A percentile compares a stretch with the other conserved stretches of the same genome.
phyloP scores from a whole-genome alignment of 2,329 filamentous ascomycete genomes.

The Penicillium sp. region DNA sequence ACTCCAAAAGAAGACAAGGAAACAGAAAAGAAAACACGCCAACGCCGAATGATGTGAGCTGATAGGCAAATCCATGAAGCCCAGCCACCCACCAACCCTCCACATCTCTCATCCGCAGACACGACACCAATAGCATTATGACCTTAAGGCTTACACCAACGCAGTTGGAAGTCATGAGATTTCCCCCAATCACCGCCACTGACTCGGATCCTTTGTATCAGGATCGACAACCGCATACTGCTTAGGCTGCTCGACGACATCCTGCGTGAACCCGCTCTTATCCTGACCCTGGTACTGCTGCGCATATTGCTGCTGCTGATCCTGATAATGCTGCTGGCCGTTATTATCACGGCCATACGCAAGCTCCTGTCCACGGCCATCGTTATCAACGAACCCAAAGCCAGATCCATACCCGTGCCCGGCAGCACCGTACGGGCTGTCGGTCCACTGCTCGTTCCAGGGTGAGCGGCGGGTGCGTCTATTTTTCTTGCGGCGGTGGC shows the following conservation, averaged over 20 bases:
- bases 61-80: slow-evolving; percentile 3
- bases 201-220: slow-evolving; percentile 2
- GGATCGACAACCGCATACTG: background rate
- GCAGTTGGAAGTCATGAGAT: background rate
- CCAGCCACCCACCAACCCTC: background rate
- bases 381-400: slow-evolving; percentile 29
- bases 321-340: slow-evolving; percentile 8
- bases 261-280: slow-evolving; percentile 8
- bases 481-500: slow-evolving; percentile 39
- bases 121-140: background rate
- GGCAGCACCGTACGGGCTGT: slow-evolving; percentile 8
- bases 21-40: background rate
- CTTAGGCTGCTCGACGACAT: slow-evolving; percentile 8
- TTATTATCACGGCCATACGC: slow-evolving; percentile 15
- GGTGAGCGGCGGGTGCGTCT: slow-evolving; percentile 26
- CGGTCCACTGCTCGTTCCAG: slow-evolving; percentile 31
- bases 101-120: background rate
- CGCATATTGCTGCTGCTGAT: slow-evolving; percentile 1
- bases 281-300: slow-evolving; percentile 8
- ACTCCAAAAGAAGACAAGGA: background rate
- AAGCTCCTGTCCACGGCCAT: slow-evolving; percentile 27
- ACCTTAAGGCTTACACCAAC: too few relatives aligned
- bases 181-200: background rate
- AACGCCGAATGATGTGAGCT: slow-evolving; percentile 7
- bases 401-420: slow-evolving; percentile 20